Evolutionary conservation across 345 rosid species (phyloP).

Genomic region (Gossypium rotundifolium): DNA sequence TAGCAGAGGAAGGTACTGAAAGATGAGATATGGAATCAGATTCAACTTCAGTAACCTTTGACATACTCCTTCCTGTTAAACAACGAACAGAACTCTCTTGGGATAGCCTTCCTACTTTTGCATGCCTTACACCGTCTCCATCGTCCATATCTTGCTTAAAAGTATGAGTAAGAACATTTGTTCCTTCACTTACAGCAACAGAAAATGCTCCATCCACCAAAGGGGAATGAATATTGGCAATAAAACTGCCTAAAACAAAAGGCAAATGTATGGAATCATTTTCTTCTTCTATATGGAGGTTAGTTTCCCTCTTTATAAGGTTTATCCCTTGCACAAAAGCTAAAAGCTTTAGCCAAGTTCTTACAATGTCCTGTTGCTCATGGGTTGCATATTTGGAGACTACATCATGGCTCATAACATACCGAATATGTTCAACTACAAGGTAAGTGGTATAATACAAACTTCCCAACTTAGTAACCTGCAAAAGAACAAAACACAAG

Average conservation of each 20-base stretch:
- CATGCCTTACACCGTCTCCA: conserved; percentile 54
- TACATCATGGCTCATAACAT: conserved; percentile 70
- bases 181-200: conserved; percentile 36
- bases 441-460: conserved; percentile 55
- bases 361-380: conserved; percentile 51
- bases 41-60: conserved; percentile 34
- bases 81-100: conserved; percentile 66
- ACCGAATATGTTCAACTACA: conserved; percentile 71
- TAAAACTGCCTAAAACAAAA: conserved; percentile 55
- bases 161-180: conserved; percentile 19
- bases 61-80: conserved; percentile 37
- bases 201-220: conserved; percentile 58
- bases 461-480: conserved; percentile 64
- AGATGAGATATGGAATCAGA: conserved; percentile 23
- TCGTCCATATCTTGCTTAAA: conserved; percentile 37
- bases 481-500: conserved; percentile 25
- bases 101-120: conserved; percentile 81
- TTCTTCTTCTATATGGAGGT: conserved; percentile 66
- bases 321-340: conserved; percentile 79
- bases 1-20: conserved; percentile 49
- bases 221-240: conserved; percentile 64
- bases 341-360: conserved; percentile 78
- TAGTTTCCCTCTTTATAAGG: conserved; percentile 84
- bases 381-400: conserved; percentile 60
- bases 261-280: conserved; percentile 47